Base-by-base conservation (phyloP, 2,329 filamentous ascomycete genomes). In the Drechslerella dactyloides region DNA sequence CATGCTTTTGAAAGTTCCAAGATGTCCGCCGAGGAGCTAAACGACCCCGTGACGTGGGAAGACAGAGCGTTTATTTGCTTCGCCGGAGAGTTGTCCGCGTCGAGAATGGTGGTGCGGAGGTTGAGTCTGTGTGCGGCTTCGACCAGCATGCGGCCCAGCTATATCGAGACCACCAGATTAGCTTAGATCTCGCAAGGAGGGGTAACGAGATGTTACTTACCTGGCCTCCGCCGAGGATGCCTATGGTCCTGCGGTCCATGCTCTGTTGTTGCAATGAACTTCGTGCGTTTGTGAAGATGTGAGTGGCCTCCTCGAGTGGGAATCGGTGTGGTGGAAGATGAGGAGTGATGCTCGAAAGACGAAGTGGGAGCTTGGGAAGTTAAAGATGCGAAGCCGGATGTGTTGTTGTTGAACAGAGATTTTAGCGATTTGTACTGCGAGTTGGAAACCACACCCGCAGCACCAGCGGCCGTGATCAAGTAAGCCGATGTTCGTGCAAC, bases 71-170 rank as follows among this genome's bases (percentile, higher is more conserved):
- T 92, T 77, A 94, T 88, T 81, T 96, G 91, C 81, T 93, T 94
- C 68, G 93, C 90, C 13, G 93, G 91, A 46, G 89, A 86, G 75
- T 87, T 85, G 65, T 86, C 87, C 48, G 85, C 86, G 79, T 97
- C 93, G 52, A 96, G 85, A 44, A 96, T 84, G 68, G 88, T 90
- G 75, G 94, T 85, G 75, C 89, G 85, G 75, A 96, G 87, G 76
- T 91, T 91, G 66, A 96, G 85, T 75, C 85, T 82, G 78, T 88
- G 87, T 35, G 93, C 92, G n/a, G 90, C 88, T 82, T 97, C 91
- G 74, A 90, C 89, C 19, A 97, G 86, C 94, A 97, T 97, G 75
- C 91, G 90, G 72, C 93, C 94, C 44, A 99, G 85, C 81, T 77
- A 59, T 58, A 54, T 84, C 35, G 17, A 52, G 17, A 50, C 33